A percentile compares a stretch with the other conserved stretches of the same genome.
These are phyloP conservation scores for Zymoseptoria passerinii DNA, from an alignment of 2,329 filamentous ascomycete species.

Conservation along the genomic window DNA sequence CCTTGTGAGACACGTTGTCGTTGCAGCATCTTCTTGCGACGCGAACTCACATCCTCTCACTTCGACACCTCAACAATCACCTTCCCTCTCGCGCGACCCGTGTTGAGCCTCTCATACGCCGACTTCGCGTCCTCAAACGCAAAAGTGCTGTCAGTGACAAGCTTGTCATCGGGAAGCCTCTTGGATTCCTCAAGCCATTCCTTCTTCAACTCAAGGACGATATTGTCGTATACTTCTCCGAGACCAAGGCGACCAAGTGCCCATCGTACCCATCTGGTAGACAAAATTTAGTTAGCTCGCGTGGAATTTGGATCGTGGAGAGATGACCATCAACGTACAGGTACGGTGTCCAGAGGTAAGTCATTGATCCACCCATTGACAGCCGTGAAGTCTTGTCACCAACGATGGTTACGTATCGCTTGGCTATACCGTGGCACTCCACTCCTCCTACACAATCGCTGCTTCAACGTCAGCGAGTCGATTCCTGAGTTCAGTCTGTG, in stretches of 20 bases:
- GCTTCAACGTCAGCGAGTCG: neutral
- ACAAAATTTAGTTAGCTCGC: neutral
- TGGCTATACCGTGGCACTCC: slow-evolving; percentile 28
- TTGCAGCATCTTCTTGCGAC: no score
- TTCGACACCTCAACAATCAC: slow-evolving; percentile 21
- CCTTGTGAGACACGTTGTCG: neutral
- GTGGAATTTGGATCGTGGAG: neutral
- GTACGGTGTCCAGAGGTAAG: slow-evolving; percentile 11
- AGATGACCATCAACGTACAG: neutral
- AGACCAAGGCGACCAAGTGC: slow-evolving; percentile 33
- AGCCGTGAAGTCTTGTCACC: slow-evolving; percentile 30
- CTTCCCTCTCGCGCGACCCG: slow-evolving; percentile 28
- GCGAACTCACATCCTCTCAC: neutral
- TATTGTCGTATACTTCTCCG: slow-evolving; percentile 32
- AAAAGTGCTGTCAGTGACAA: slow-evolving; percentile 49
- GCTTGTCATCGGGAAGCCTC: slow-evolving; percentile 46
- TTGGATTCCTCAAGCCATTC: slow-evolving; percentile 46
- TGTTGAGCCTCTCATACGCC: slow-evolving; percentile 31
- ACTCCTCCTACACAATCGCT: slow-evolving; percentile 49
- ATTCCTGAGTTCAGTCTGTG: neutral
- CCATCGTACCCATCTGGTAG: slow-evolving; percentile 24
- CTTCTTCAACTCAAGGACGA: slow-evolving; percentile 38
- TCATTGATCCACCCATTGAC: slow-evolving; percentile 28
- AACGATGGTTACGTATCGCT: slow-evolving; percentile 43
- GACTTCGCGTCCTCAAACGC: slow-evolving; percentile 46